These are phyloP conservation scores for Brassica incana DNA, from an alignment of 345 rosid genomes.

Conservation along the genomic window DNA sequence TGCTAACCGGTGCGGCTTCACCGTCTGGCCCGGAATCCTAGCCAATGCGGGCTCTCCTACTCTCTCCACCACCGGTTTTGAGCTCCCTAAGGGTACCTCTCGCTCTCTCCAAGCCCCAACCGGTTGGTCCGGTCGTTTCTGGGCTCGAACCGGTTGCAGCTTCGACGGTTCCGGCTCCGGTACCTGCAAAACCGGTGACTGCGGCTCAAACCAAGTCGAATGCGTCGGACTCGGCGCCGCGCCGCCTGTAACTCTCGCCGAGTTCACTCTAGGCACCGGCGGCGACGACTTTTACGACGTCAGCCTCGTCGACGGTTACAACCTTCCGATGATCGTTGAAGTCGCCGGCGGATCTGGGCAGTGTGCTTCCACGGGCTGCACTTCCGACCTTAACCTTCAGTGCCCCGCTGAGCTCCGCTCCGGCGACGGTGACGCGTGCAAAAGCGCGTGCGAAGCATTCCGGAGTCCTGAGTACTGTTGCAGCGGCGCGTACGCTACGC, in stretches of 20 bases:
- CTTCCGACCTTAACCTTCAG: slow-evolving; percentile 66
- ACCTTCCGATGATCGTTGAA: slow-evolving; percentile 77
- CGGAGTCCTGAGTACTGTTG: slow-evolving; percentile 94
- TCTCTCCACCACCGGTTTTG: slow-evolving; percentile 67
- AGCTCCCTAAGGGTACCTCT: slow-evolving; percentile 55
- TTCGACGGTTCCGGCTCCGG: slow-evolving; percentile 64
- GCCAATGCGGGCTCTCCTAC: slow-evolving; percentile 62
- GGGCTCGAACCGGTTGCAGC: slow-evolving; percentile 71
- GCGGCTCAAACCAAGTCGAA: slow-evolving; percentile 69
- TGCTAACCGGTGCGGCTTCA: slow-evolving; percentile 57
- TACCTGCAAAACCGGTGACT: slow-evolving; percentile 65
- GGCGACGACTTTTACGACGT: slow-evolving; percentile 95
- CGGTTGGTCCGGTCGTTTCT: slow-evolving; percentile 81
- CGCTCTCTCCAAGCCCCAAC: slow-evolving; percentile 72
- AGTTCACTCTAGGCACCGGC: slow-evolving; percentile 78
- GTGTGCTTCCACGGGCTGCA: slow-evolving; percentile 80
- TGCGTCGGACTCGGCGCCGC: slow-evolving; percentile 77
- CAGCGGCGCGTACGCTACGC: slow-evolving; percentile 89
- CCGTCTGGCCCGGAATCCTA: slow-evolving; percentile 76
- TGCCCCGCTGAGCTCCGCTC: slow-evolving; percentile 76
- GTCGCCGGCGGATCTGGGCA: slow-evolving; percentile 75
- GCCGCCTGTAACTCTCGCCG: slow-evolving; percentile 82
- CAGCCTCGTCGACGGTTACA: slow-evolving; percentile 94
- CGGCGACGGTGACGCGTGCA: slow-evolving; percentile 75
- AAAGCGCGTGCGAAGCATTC: slow-evolving; percentile 93